phyloP scores from a whole-genome alignment of 1,284 basidiomycete species.

The Schizophyllum commune region DNA sequence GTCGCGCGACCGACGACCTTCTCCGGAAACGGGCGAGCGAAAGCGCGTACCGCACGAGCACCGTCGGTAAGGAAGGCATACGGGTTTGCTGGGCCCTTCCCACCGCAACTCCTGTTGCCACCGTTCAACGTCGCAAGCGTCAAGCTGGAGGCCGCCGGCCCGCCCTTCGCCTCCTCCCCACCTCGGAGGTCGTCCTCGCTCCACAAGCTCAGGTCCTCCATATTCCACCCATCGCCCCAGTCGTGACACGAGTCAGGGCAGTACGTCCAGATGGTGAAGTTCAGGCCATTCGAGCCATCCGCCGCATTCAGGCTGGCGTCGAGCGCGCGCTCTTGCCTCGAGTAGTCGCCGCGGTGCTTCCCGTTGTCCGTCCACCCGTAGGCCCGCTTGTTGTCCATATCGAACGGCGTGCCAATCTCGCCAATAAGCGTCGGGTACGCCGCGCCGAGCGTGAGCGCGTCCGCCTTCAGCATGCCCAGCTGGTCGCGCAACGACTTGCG shows the following conservation, averaged over 20 bases:
- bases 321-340: conserved; percentile 75
- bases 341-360: conserved; percentile 73
- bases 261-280: conserved; percentile 91
- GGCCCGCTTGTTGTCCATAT: conserved; percentile 79
- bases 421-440: conserved; percentile 91
- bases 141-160: conserved; percentile 21
- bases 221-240: conserved; percentile 97
- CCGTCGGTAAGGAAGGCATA: conserved; percentile 75
- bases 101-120: conserved; percentile 6
- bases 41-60: conserved; percentile 74
- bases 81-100: conserved; percentile 26
- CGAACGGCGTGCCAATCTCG: conserved; percentile 92
- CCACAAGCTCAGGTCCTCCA: conserved; percentile 93
- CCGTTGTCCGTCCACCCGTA: conserved; percentile 82
- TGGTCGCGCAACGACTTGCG: conserved; percentile 81
- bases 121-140: conserved; percentile 24
- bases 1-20: conserved; percentile 63
- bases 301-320: conserved; percentile 89
- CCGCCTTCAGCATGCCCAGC: conserved; percentile 71
- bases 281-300: conserved; percentile 80
- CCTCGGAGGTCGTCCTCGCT: conserved; percentile 63
- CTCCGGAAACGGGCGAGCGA: conserved; percentile 75
- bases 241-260: conserved; percentile 71
- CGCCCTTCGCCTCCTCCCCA: conserved; percentile 19
- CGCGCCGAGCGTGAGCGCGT: conserved; percentile 52